Conservation (phyloP, 495 filamentous ascomycete genomes). For the Xylaria longipes region DNA sequence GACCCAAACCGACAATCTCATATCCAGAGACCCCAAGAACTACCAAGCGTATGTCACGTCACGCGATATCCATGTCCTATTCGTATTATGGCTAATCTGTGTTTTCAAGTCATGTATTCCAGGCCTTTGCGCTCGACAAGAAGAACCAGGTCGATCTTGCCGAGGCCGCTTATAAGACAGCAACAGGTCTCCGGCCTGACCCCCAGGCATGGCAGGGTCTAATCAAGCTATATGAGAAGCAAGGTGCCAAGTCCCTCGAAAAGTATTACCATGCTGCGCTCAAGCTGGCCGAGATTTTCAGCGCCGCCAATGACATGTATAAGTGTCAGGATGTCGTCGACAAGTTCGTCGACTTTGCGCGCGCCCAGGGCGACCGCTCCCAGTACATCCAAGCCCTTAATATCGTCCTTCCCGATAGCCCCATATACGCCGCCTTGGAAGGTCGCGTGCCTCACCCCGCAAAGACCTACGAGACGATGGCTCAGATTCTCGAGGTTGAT, state of each 20-base stretch:
- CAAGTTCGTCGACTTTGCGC: constrained; percentile 75
- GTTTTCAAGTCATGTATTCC: constrained; percentile 63
- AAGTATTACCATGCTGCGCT: constrained; percentile 75
- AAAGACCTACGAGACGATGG: constrained; percentile 80
- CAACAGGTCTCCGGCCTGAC: constrained; percentile 64
- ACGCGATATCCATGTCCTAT: neutral
- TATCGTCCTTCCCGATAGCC: constrained; percentile 75
- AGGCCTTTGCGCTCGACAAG: constrained; percentile 81
- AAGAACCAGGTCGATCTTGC: constrained; percentile 71
- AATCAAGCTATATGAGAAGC: constrained; percentile 82
- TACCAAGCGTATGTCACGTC: constrained; percentile 71
- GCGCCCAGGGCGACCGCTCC: constrained; percentile 69
- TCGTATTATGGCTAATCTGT: neutral
- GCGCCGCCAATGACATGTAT: constrained; percentile 65
- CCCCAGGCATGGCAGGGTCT: constrained; percentile 87
- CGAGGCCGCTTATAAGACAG: constrained; percentile 75
- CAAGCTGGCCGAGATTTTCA: constrained; percentile 75
- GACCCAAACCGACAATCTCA: constrained; percentile 66
- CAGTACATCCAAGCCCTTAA: constrained; percentile 78
- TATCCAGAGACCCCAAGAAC: constrained; percentile 75
- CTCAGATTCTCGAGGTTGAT: constrained; percentile 83
- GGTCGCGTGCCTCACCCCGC: constrained; percentile 82
- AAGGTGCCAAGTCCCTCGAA: constrained; percentile 69
- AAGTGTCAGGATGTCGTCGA: constrained; percentile 83
- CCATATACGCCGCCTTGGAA: constrained; percentile 82